A percentile compares a stretch with the other conserved stretches of the same genome.
These are phyloP conservation scores for Penstemon newberryi DNA, from an alignment of 257 asterid species.

Conservation along the genomic window DNA sequence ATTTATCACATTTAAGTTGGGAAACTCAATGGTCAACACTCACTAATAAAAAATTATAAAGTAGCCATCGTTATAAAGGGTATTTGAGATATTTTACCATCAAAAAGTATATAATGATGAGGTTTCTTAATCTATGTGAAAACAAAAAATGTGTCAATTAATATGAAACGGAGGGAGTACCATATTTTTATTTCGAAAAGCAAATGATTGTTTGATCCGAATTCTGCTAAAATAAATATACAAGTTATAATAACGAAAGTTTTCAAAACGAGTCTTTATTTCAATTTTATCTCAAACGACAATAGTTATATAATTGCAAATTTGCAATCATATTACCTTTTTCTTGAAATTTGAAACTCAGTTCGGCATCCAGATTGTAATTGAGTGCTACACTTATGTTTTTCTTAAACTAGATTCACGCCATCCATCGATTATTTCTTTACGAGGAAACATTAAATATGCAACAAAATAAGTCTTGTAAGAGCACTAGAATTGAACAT, in stretches of 20 bases:
- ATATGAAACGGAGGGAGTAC: no score
- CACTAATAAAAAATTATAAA: no score
- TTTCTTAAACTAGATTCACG: slow-evolving; percentile 31
- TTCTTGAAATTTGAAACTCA: slow-evolving; percentile 28
- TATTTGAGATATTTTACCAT: no score
- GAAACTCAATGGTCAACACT: no score
- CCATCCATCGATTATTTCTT: slow-evolving; percentile 32
- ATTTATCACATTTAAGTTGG: no score
- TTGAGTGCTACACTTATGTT: slow-evolving; percentile 25
- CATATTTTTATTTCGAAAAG: no score
- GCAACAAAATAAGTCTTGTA: slow-evolving; percentile 14
- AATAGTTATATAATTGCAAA: background rate
- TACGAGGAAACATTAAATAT: slow-evolving; percentile 12
- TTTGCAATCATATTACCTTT: slow-evolving; percentile 14
- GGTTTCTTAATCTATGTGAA: no score
- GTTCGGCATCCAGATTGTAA: background rate
- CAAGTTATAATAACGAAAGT: slow-evolving; percentile 16
- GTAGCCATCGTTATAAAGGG: no score
- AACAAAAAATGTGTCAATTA: no score
- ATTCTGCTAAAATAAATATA: background rate
- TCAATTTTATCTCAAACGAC: slow-evolving; percentile 15
- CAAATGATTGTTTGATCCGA: background rate
- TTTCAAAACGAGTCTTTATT: slow-evolving; percentile 9
- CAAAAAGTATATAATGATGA: no score
- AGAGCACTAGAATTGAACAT: slow-evolving; percentile 9